phyloP scores from a whole-genome alignment of 2,329 filamentous ascomycete genomes.

The Trichoderma koningii region DNA sequence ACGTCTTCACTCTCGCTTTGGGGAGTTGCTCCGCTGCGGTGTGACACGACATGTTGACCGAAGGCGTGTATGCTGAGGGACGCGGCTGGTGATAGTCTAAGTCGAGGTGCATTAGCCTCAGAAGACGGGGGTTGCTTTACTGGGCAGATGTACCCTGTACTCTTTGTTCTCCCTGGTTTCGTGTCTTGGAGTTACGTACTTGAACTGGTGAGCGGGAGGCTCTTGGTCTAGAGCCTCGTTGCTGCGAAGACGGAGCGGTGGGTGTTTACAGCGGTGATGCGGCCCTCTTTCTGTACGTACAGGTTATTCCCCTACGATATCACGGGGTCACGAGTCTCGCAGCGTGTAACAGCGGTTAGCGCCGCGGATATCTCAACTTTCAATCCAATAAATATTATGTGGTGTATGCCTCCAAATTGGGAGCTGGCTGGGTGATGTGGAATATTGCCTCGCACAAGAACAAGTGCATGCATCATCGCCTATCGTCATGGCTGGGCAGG shows the following conservation, averaged over 20 bases:
- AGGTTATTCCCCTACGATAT: not conserved
- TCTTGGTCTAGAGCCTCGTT: not conserved
- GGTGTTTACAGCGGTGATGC: not conserved
- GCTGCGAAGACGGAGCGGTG: not conserved
- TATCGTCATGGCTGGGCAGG: not conserved
- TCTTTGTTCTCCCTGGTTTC: not conserved
- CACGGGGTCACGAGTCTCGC: not conserved
- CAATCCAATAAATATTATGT: not conserved
- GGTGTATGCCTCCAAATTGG: not conserved
- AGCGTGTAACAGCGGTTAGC: not conserved
- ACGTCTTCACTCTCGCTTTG: not conserved
- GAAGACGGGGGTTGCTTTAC: not conserved
- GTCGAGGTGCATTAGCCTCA: slow-evolving; percentile 14
- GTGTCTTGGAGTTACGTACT: slow-evolving; percentile 7
- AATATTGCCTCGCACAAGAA: not conserved
- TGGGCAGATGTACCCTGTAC: not conserved
- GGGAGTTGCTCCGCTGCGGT: slow-evolving; percentile 1
- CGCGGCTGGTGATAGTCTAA: slow-evolving; percentile 12
- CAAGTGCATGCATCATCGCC: not conserved
- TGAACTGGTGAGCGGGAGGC: not conserved
- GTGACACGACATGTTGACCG: slow-evolving; percentile 24
- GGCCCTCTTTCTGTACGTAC: not conserved
- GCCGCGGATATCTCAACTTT: not conserved
- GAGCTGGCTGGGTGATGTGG: not conserved
- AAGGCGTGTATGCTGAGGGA: slow-evolving; percentile 20